phyloP scores from a whole-genome alignment of 805 yeast genomes.

The Candida maltosa region DNA sequence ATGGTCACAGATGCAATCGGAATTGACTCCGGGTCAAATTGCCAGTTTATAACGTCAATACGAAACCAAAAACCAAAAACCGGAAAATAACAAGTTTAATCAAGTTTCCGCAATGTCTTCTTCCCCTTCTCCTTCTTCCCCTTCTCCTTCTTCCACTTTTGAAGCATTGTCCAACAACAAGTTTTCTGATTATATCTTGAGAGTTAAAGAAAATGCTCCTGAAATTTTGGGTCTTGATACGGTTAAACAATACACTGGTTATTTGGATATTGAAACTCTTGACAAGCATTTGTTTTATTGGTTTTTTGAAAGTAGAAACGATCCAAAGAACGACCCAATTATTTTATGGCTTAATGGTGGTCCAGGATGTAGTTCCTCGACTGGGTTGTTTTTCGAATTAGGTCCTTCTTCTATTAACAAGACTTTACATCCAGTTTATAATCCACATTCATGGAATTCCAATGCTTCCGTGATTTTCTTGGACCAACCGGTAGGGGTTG shows the following conservation, averaged over 20 bases:
- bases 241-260: slow-evolving; percentile 37
- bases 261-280: slow-evolving; percentile 30
- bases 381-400: slow-evolving; percentile 86
- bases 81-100: slow-evolving; percentile 2
- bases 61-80: slow-evolving; percentile 3
- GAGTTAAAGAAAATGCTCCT: slow-evolving; percentile 31
- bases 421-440: slow-evolving; percentile 65
- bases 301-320: slow-evolving; percentile 89
- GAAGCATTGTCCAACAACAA: slow-evolving; percentile 17
- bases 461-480: slow-evolving; percentile 88
- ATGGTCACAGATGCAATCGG: slow-evolving; percentile 8
- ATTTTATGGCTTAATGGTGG: slow-evolving; percentile 95
- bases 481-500: slow-evolving; percentile 93
- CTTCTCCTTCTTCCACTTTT: slow-evolving; percentile 8
- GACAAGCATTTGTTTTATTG: slow-evolving; percentile 85
- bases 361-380: slow-evolving; percentile 91
- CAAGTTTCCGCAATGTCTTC: background rate
- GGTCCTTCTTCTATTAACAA: slow-evolving; percentile 80
- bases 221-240: slow-evolving; percentile 34
- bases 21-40: slow-evolving; percentile 4
- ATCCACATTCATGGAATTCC: slow-evolving; percentile 87
- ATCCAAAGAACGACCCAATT: slow-evolving; percentile 82
- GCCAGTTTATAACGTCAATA: slow-evolving; percentile 4
- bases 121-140: too few relatives aligned
- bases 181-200: slow-evolving; percentile 23